Conservation (phyloP, 2,329 filamentous ascomycete genomes). For the Colletotrichum incanum region DNA sequence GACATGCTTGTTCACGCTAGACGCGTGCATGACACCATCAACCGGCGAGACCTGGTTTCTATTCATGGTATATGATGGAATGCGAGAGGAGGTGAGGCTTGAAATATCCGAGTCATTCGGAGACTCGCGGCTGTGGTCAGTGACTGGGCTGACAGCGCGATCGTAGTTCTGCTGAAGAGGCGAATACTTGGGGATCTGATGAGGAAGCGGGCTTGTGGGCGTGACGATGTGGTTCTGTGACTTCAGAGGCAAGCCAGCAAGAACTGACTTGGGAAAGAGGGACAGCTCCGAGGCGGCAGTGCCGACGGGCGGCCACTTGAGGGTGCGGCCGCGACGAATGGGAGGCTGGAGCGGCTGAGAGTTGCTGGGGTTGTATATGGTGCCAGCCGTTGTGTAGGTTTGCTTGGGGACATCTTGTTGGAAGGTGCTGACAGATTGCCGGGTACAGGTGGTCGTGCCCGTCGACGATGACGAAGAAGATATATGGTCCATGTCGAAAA, state of each 20-base stretch:
- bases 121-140: conserved; percentile 21
- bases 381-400: conserved; percentile 71
- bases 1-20: conserved; percentile 41
- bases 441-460: conserved; percentile 25
- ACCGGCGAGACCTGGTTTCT: conserved; percentile 45
- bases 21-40: conserved; percentile 47
- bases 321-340: conserved; percentile 64
- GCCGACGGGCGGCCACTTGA: conserved; percentile 57
- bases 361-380: conserved; percentile 66
- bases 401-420: conserved; percentile 48
- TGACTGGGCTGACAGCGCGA: conserved; percentile 62
- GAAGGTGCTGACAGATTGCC: conserved; percentile 38
- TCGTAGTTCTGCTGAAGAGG: conserved; percentile 71
- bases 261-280: conserved; percentile 55
- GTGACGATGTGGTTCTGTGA: conserved; percentile 46
- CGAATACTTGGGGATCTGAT: conserved; percentile 58
- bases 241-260: conserved; percentile 55
- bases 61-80: conserved; percentile 49
- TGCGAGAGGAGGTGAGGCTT: conserved; percentile 46
- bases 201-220: conserved; percentile 42
- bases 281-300: conserved; percentile 50
- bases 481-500: conserved; percentile 51
- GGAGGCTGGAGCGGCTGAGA: conserved; percentile 66
- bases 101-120: conserved; percentile 15
- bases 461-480: conserved; percentile 46